Evolutionary conservation across 768 basidiomycete species (phyloP), one percentile per base, ranked within the genome.

Genomic region (Pisolithus albus): DNA sequence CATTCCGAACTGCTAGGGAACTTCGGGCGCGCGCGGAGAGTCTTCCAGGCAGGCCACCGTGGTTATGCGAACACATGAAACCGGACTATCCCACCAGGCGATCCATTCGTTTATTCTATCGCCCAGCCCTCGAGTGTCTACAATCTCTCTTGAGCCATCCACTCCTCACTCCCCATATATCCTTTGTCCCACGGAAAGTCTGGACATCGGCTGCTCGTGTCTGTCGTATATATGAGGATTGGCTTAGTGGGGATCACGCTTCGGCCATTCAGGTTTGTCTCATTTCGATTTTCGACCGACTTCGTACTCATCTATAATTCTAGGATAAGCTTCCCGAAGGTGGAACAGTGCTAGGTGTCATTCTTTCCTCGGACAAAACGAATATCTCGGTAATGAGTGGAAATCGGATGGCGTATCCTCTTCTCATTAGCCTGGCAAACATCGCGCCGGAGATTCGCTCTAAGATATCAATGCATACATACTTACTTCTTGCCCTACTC

Each of bases 271-370:
- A 68, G 59, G 63, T 61, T 19, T 9, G 36, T 53, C 28, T 18
- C 15, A 19, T 32, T 39, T 2, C 21, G 18, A 9, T 30, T 24
- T 37, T 43, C 50, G 4, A 58, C 61, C 36, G 74, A 75, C 28
- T 30, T 5, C 62, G 70, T 1, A 58, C 67, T 1, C 70, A 73
- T 49, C 68, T 69, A 54, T 72, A 59, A 30, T 30, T 36, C 8
- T n/a, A 53, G 52, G 46, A 47, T 7, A 23, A 18, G 24, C 41
- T 56, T 19, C 48, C 53, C 0, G 8, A 15, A 15, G 56, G 58
- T 26, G 41, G 36, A 26, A 56, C 42, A 2, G 15, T 51, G 3
- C 18, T 52, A 3, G 50, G 52, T 0, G 18, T 54, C 1, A n/a
- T 59, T 4, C 48, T 54, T 5, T 52, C 34, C 6, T 55, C n/a